Evolutionary conservation across 139 green algal genomes (phyloP).

Genomic region (Astrephomene gubernaculifera): DNA sequence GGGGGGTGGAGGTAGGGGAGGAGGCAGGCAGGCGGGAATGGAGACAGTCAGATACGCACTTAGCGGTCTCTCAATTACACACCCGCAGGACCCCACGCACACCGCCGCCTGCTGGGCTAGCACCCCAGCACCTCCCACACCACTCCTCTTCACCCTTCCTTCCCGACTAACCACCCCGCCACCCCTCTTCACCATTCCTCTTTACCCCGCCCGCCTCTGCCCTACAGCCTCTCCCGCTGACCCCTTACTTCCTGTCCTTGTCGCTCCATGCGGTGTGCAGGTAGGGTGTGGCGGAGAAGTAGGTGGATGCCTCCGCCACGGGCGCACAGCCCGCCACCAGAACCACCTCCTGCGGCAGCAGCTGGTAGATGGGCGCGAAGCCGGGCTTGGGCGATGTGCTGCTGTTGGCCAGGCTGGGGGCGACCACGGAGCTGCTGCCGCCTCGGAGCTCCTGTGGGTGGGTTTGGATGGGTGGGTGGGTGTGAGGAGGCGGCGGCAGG

Average conservation of each 20-base stretch:
- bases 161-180: too few relatives aligned
- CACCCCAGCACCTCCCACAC: too few relatives aligned
- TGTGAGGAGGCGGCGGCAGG: neutral
- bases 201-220: too few relatives aligned
- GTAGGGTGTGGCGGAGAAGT: conserved; percentile 43
- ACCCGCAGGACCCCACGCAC: too few relatives aligned
- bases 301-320: conserved; percentile 27
- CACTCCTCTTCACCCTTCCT: too few relatives aligned
- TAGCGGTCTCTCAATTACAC: too few relatives aligned
- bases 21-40: neutral
- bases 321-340: conserved; percentile 59
- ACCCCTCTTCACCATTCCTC: too few relatives aligned
- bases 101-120: too few relatives aligned
- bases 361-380: conserved; percentile 46
- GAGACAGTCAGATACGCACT: too few relatives aligned
- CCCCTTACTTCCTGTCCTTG: neutral
- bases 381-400: neutral
- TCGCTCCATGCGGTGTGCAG: conserved; percentile 19
- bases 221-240: too few relatives aligned
- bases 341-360: conserved; percentile 55
- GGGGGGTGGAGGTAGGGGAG: neutral
- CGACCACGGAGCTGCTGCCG: neutral
- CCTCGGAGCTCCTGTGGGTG: conserved; percentile 1
- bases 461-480: neutral
- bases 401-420: conserved; percentile 26